These are phyloP conservation scores for Lactuca saligna DNA, from an alignment of 129 eudicot genomes.

Conservation along the genomic window DNA sequence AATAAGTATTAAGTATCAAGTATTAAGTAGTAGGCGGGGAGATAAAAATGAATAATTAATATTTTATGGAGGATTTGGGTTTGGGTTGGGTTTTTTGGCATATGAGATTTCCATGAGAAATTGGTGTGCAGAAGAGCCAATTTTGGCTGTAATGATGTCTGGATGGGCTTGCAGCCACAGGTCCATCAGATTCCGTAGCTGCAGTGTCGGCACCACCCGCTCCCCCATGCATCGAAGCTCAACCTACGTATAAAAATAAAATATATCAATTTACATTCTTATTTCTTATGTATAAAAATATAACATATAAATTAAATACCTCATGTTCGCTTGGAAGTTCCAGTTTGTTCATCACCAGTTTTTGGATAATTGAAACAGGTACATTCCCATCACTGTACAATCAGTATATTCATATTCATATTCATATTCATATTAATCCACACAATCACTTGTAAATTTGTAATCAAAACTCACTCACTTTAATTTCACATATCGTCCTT, in stretches of 20 bases:
- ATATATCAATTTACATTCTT: background rate
- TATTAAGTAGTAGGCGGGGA: too few relatives aligned
- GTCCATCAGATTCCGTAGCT: slow-evolving; percentile 58
- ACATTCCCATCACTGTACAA: slow-evolving; percentile 72
- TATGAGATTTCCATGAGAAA: slow-evolving; percentile 73
- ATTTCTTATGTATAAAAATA: too few relatives aligned
- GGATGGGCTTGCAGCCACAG: slow-evolving; percentile 69
- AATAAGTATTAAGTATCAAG: background rate
- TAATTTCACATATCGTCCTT: slow-evolving; percentile 70
- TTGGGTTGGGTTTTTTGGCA: slow-evolving; percentile 33
- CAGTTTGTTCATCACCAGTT: slow-evolving; percentile 69
- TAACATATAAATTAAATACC: slow-evolving; percentile 25
- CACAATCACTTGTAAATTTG: too few relatives aligned
- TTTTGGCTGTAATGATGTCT: slow-evolving; percentile 47
- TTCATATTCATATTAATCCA: too few relatives aligned
- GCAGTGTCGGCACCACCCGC: slow-evolving; percentile 55
- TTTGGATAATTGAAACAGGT: slow-evolving; percentile 71
- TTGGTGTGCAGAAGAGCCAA: slow-evolving; percentile 84
- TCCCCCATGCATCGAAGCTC: slow-evolving; percentile 81
- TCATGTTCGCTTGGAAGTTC: slow-evolving; percentile 81
- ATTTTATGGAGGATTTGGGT: too few relatives aligned
- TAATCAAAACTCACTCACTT: slow-evolving; percentile 57
- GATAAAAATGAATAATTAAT: too few relatives aligned
- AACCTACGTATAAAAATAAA: slow-evolving; percentile 37
- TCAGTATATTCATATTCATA: too few relatives aligned